Evolutionary conservation across 805 yeast genomes (phyloP).

Genomic region (Cyberlindnera subsufficiens): DNA sequence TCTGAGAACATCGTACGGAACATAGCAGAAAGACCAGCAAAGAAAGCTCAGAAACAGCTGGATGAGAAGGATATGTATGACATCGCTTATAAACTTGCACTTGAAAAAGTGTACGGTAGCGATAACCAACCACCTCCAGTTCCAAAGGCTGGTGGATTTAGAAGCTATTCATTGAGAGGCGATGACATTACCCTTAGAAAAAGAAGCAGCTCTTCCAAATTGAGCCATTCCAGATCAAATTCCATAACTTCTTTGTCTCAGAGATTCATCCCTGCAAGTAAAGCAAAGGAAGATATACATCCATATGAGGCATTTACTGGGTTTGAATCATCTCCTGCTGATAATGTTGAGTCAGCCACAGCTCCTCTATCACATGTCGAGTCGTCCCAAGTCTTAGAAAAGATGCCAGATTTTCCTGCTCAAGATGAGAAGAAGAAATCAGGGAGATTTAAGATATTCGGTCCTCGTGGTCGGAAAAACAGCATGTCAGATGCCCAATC

Average conservation of each 20-base stretch:
- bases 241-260: slow-evolving; percentile 8
- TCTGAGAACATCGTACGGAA: not conserved
- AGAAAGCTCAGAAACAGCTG: not conserved
- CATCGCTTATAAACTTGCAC: slow-evolving; percentile 50
- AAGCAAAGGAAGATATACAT: not conserved
- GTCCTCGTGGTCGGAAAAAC: too few relatives aligned
- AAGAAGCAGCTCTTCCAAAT: not conserved
- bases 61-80: slow-evolving; percentile 41
- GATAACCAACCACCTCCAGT: slow-evolving; percentile 3
- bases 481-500: too few relatives aligned
- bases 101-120: slow-evolving; percentile 49
- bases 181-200: slow-evolving; percentile 1
- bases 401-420: too few relatives aligned
- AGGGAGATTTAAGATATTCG: too few relatives aligned
- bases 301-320: too few relatives aligned
- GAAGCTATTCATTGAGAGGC: slow-evolving; percentile 14
- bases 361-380: too few relatives aligned
- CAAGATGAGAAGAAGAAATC: too few relatives aligned
- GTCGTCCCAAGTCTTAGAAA: too few relatives aligned
- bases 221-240: slow-evolving; percentile 9
- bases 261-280: not conserved
- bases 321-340: too few relatives aligned
- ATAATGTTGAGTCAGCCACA: too few relatives aligned
- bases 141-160: slow-evolving; percentile 11
- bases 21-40: not conserved